These are phyloP conservation scores for Solanum chaucha DNA, from an alignment of 257 asterid genomes.

Conservation along the genomic window DNA sequence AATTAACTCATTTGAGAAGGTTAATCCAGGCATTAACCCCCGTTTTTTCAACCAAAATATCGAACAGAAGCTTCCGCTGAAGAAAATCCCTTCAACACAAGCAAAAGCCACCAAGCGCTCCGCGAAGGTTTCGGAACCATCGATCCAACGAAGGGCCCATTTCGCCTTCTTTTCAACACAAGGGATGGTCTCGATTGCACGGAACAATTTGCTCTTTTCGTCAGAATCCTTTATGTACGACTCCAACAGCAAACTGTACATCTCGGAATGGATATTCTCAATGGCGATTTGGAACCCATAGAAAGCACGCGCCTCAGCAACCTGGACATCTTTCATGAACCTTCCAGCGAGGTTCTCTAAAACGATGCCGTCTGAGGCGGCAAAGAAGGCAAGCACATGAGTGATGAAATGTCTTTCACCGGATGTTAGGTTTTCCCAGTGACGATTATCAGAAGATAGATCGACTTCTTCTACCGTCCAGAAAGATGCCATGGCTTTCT, in stretches of 20 bases:
- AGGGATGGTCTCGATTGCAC: conserved; percentile 77
- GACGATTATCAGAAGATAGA: conserved; percentile 54
- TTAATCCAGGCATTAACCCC: conserved; percentile 77
- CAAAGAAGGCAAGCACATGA: conserved; percentile 84
- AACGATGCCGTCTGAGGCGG: conserved; percentile 95
- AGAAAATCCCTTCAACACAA: conserved; percentile 87
- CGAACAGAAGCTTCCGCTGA: conserved; percentile 87
- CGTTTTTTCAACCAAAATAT: conserved; percentile 88
- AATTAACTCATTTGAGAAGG: conserved; percentile 78
- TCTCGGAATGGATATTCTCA: conserved; percentile 93
- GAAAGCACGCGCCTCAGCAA: conserved; percentile 95
- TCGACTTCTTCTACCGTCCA: conserved; percentile 99
- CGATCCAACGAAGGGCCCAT: conserved; percentile 94
- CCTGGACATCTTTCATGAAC: conserved; percentile 88
- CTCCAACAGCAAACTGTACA: conserved; percentile 77
- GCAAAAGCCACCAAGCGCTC: conserved; percentile 79
- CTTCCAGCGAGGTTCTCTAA: conserved; percentile 89
- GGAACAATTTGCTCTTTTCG: conserved; percentile 55
- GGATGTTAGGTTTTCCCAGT: conserved; percentile 54
- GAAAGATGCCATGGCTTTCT: conserved; percentile 91
- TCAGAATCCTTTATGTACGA: conserved; percentile 64
- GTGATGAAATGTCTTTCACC: conserved; percentile 79
- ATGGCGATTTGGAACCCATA: conserved; percentile 93
- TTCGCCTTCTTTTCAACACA: conserved; percentile 75
- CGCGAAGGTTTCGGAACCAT: conserved; percentile 70